These are phyloP conservation scores for Apiotrichum mycotoxinovorans DNA, from an alignment of 1,284 basidiomycete species.

Conservation along the genomic window DNA sequence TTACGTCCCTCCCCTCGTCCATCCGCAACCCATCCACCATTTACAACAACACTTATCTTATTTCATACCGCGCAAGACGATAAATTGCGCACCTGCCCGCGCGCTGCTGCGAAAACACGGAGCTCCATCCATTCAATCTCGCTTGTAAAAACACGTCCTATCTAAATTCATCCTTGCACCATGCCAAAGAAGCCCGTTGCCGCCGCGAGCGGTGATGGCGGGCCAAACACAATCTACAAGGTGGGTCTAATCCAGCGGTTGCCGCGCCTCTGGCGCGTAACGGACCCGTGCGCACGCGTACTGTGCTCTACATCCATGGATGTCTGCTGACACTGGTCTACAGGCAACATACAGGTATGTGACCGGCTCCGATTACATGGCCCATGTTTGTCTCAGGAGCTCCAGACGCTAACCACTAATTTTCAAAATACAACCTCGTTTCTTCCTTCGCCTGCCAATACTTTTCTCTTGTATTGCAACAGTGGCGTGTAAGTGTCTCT, in stretches of 20 bases:
- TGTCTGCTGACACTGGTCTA: slow-evolving; percentile 6
- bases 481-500: slow-evolving; percentile 49
- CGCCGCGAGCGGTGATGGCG: slow-evolving; percentile 24
- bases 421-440: no score
- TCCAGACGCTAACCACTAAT: background rate
- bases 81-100: background rate
- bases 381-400: slow-evolving; percentile 1
- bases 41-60: no score
- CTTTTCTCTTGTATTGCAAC: slow-evolving; percentile 9
- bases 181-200: slow-evolving; percentile 29
- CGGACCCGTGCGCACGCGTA: no score
- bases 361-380: background rate
- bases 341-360: slow-evolving; percentile 36
- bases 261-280: no score
- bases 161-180: background rate
- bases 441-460: background rate
- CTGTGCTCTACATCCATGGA: no score
- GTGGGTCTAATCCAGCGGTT: background rate
- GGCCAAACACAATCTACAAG: slow-evolving; percentile 43
- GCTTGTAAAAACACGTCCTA: background rate
- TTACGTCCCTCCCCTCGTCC: no score
- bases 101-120: background rate
- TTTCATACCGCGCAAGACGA: no score
- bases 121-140: background rate
- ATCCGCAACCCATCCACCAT: no score